phyloP scores from a whole-genome alignment of 495 filamentous ascomycete genomes.

The Penicillium lagena region DNA sequence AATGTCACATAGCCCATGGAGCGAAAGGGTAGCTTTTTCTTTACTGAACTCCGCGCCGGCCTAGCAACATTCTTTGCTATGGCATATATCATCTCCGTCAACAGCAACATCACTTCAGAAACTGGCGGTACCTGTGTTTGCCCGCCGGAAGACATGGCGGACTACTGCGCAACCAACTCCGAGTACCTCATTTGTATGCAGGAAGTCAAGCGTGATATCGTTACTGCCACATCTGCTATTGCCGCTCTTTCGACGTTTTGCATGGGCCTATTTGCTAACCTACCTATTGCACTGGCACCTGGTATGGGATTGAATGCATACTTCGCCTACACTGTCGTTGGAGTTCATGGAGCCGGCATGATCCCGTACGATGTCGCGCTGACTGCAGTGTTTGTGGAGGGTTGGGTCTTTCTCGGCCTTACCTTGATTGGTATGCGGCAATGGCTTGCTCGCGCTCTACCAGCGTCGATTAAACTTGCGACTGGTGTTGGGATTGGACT shows the following conservation, averaged over 20 bases:
- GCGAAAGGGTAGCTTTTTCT: slow-evolving; percentile 68
- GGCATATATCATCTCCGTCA: slow-evolving; percentile 78
- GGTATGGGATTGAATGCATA: slow-evolving; percentile 85
- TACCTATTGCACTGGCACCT: slow-evolving; percentile 69
- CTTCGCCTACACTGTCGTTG: slow-evolving; percentile 78
- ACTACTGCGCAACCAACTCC: slow-evolving; percentile 46
- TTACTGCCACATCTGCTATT: slow-evolving; percentile 77
- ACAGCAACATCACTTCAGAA: slow-evolving; percentile 59
- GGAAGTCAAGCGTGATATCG: slow-evolving; percentile 66
- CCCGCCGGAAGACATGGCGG: slow-evolving; percentile 34
- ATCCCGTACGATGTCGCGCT: slow-evolving; percentile 66
- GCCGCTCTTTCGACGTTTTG: slow-evolving; percentile 62
- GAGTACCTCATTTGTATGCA: slow-evolving; percentile 59
- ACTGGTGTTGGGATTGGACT: slow-evolving; percentile 76
- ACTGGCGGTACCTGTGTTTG: slow-evolving; percentile 75
- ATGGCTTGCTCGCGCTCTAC: slow-evolving; percentile 74
- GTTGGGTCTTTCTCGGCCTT: slow-evolving; percentile 62
- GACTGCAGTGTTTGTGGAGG: slow-evolving; percentile 79
- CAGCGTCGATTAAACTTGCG: slow-evolving; percentile 75
- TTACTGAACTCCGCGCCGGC: slow-evolving; percentile 73
- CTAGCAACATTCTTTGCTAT: slow-evolving; percentile 82
- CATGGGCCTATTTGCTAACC: slow-evolving; percentile 68
- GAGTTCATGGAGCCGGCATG: slow-evolving; percentile 57
- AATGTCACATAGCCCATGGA: slow-evolving; percentile 42
- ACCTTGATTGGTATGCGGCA: slow-evolving; percentile 72